Conservation (phyloP, 2,329 filamentous ascomycete species). For the Alternaria longipes region DNA sequence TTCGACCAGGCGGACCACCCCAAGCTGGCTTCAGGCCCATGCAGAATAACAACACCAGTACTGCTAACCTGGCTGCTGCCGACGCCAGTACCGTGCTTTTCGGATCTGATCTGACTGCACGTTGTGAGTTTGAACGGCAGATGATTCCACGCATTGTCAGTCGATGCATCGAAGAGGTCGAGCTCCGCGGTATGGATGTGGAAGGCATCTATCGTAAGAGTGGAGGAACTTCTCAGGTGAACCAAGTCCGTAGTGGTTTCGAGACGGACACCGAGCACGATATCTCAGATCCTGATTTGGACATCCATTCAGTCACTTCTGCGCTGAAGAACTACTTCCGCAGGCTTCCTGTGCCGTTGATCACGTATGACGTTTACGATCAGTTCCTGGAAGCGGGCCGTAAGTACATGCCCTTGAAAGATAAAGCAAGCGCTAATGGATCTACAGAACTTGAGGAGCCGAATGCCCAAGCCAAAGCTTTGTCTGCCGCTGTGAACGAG, state of each 20-base stretch:
- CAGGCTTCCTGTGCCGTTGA: conserved; percentile 85
- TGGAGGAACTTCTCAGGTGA: conserved; percentile 89
- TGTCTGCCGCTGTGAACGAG: conserved; percentile 77
- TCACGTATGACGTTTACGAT: conserved; percentile 94
- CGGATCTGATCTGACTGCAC: conserved; percentile 85
- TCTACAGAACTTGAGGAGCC: conserved; percentile 69
- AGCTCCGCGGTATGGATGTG: conserved; percentile 93
- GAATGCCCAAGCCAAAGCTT: conserved; percentile 58
- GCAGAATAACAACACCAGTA: conserved; percentile 55
- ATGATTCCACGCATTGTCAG: conserved; percentile 91
- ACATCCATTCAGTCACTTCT: conserved; percentile 96
- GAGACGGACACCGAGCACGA: conserved; percentile 87
- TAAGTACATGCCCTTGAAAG: conserved; percentile 55
- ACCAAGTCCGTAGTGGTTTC: conserved; percentile 89
- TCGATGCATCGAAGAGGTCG: conserved; percentile 95
- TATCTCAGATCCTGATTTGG: conserved; percentile 90
- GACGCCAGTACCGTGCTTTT: conserved; percentile 69
- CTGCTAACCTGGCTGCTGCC: conserved; percentile 46
- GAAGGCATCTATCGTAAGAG: conserved; percentile 99
- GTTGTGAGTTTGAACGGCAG: conserved; percentile 86
- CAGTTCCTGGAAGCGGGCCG: conserved; percentile 81
- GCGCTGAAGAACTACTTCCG: conserved; percentile 98
- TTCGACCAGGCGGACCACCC: conserved; percentile 18
- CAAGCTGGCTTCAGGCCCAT: conserved; percentile 42
- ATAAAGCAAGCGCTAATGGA: conserved; percentile 10